phyloP scores from a whole-genome alignment of 2,329 filamentous ascomycete genomes.

The Colletotrichum sp. region DNA sequence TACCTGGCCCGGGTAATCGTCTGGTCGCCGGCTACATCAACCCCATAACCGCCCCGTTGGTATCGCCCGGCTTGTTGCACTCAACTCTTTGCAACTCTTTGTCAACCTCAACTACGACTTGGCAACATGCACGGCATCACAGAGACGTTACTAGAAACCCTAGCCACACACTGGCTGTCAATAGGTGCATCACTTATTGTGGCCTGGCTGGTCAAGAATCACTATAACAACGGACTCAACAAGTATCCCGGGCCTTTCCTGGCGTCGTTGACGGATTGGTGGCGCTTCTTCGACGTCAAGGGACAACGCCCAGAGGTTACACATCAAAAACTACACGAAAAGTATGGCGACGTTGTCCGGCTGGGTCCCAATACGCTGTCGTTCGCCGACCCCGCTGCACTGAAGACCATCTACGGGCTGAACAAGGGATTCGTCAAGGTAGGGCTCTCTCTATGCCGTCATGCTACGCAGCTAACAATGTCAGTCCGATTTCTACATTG shows the following conservation, averaged over 20 bases:
- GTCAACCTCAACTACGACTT: neutral
- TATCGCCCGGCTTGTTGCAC: neutral
- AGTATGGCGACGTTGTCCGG: slow-evolving; percentile 77
- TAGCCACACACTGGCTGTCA: slow-evolving; percentile 49
- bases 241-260: slow-evolving; percentile 76
- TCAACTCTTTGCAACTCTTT: neutral
- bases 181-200: slow-evolving; percentile 35
- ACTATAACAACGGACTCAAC: slow-evolving; percentile 63
- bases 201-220: slow-evolving; percentile 52
- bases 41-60: neutral
- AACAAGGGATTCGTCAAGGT: slow-evolving; percentile 85
- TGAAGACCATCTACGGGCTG: slow-evolving; percentile 80
- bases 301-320: slow-evolving; percentile 70
- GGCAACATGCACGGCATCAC: slow-evolving; percentile 31
- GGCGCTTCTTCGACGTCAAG: slow-evolving; percentile 75
- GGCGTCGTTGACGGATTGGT: slow-evolving; percentile 70
- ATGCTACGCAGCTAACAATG: neutral
- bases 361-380: slow-evolving; percentile 77
- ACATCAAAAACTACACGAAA: slow-evolving; percentile 69
- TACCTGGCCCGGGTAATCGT: slow-evolving; percentile 7
- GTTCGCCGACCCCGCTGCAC: slow-evolving; percentile 74
- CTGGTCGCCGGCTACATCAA: neutral
- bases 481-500: slow-evolving; percentile 80
- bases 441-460: slow-evolving; percentile 12
- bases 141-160: slow-evolving; percentile 37